A percentile compares a stretch with the other conserved stretches of the same genome.
phyloP scores from a whole-genome alignment of 1,139 yeast species.

The Yamadazyma epiphylla region DNA sequence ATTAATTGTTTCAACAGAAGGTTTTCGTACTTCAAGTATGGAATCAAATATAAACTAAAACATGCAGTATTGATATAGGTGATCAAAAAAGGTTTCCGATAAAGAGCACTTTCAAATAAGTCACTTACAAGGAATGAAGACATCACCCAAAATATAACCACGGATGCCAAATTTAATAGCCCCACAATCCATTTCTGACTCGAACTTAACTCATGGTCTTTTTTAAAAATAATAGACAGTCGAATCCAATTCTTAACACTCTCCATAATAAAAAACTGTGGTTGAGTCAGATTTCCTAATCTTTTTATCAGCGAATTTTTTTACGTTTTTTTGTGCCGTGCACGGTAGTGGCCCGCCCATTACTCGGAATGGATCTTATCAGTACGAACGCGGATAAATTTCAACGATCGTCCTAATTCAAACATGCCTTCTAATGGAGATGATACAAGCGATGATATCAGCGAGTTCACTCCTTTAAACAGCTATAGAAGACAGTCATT shows the following conservation, averaged over 20 bases:
- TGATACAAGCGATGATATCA: constrained; percentile 6
- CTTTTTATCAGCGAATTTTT: no score
- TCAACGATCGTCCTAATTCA: no score
- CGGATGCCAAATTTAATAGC: constrained; percentile 63
- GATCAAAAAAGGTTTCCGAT: constrained; percentile 88
- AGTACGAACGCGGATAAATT: no score
- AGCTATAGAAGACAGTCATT: constrained; percentile 24
- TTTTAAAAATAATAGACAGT: constrained; percentile 7
- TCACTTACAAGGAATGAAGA: constrained; percentile 79
- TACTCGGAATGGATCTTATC: no score
- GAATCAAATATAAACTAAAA: constrained; percentile 72
- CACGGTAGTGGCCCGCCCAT: no score
- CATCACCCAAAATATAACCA: constrained; percentile 82
- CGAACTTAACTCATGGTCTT: constrained; percentile 16
- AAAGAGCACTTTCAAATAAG: constrained; percentile 62
- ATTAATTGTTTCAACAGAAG: constrained; percentile 20
- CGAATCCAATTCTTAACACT: neutral
- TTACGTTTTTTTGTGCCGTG: no score
- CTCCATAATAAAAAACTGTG: no score
- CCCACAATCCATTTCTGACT: constrained; percentile 71
- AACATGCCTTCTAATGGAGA: neutral
- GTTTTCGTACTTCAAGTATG: constrained; percentile 41
- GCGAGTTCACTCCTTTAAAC: constrained; percentile 18
- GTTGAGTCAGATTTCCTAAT: no score
- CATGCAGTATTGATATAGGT: constrained; percentile 89